Evolutionary conservation across 495 filamentous ascomycete species (phyloP).

Genomic region (Evernia prunastri): DNA sequence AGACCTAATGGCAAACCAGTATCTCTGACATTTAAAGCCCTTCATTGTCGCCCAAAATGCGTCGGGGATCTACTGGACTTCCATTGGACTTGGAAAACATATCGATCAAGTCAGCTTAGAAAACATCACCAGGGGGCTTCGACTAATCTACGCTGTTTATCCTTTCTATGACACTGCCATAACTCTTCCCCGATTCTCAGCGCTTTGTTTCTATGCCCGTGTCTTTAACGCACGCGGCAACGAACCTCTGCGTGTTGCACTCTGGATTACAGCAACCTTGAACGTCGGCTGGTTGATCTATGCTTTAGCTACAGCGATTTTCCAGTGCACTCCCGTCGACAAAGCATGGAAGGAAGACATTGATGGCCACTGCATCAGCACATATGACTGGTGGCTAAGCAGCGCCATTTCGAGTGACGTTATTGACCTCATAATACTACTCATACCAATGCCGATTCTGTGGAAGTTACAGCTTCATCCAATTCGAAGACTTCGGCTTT

Average conservation of each 20-base stretch:
- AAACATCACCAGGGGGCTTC: not conserved
- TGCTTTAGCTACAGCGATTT: not conserved
- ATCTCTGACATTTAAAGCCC: not conserved
- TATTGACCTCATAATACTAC: not conserved
- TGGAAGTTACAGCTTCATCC: constrained; percentile 8
- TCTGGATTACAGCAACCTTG: not conserved
- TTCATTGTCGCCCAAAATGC: not conserved
- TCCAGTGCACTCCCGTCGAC: not conserved
- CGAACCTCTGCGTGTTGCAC: not conserved
- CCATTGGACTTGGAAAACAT: not conserved
- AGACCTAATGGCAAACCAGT: not conserved
- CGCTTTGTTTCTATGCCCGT: not conserved
- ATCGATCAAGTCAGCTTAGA: not conserved
- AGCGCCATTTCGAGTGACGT: not conserved
- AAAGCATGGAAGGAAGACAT: not conserved
- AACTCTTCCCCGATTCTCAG: not conserved
- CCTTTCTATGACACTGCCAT: not conserved
- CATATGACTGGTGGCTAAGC: not conserved
- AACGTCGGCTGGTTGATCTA: not conserved
- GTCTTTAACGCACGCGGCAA: not conserved
- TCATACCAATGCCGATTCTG: not conserved
- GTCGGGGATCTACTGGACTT: not conserved
- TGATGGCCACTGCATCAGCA: not conserved
- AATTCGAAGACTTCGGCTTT: too few species aligned
- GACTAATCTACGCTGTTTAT: not conserved